Conservation (phyloP, 805 yeast genomes). For the Priceomyces carsonii region DNA sequence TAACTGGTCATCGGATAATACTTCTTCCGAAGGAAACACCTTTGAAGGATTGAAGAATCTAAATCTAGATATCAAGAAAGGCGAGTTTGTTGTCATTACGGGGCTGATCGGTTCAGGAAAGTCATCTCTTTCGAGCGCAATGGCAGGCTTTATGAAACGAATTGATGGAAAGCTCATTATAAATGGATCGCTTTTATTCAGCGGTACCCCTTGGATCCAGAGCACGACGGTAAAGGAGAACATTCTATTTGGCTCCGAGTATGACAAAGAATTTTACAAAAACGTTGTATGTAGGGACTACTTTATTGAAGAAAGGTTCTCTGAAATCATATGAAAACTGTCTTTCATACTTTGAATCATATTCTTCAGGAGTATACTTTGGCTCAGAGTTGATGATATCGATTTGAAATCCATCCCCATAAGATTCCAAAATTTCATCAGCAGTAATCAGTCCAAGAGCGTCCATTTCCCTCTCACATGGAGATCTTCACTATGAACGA, state of each 20-base stretch:
- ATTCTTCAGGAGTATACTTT: too few relatives aligned
- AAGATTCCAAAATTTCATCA: too few relatives aligned
- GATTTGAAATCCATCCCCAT: too few relatives aligned
- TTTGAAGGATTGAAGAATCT: constrained; percentile 31
- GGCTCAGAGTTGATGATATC: too few relatives aligned
- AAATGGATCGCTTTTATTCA: constrained; percentile 27
- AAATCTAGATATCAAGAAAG: constrained; percentile 25
- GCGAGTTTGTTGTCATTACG: constrained; percentile 37
- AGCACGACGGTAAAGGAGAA: constrained; percentile 35
- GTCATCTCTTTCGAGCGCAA: constrained; percentile 36
- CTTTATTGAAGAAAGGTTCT: too few relatives aligned
- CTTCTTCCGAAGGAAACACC: constrained; percentile 11
- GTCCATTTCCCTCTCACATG: too few relatives aligned
- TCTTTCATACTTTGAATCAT: too few relatives aligned
- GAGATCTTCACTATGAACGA: too few relatives aligned
- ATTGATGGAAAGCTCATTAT: constrained; percentile 28
- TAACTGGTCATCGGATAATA: constrained; percentile 3
- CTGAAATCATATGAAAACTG: too few relatives aligned
- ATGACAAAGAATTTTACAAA: constrained; percentile 22
- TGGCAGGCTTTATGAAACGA: constrained; percentile 39
- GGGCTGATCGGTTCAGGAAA: constrained; percentile 41
- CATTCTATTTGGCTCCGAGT: constrained; percentile 28
- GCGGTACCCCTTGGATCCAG: constrained; percentile 41
- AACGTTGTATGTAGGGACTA: constrained; percentile 26
- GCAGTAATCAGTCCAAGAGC: too few relatives aligned